Evolutionary conservation across 73 alveolate species (phyloP).

Genomic region (Tetrahymena malaccensis): DNA sequence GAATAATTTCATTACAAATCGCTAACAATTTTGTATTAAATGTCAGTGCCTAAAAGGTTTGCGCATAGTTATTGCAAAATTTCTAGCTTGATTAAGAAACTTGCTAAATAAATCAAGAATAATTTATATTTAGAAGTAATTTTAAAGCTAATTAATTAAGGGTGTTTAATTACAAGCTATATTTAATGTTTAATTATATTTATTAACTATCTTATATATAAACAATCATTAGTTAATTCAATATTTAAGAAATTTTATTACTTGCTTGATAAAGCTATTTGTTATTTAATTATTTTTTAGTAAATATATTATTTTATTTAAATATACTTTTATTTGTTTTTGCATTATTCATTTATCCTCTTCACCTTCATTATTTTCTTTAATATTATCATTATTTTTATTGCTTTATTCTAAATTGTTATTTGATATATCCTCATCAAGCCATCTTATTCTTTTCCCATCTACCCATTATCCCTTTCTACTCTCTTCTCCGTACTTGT

Average conservation of each 20-base stretch:
- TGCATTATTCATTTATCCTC: neutral
- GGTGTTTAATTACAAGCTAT: too few species aligned
- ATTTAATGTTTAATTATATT: too few species aligned
- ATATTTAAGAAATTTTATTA: too few species aligned
- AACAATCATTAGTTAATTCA: too few species aligned
- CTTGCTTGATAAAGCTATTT: too few species aligned
- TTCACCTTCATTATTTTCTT: neutral
- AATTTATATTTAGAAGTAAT: too few species aligned
- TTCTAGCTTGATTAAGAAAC: too few species aligned
- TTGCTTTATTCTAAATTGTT: neutral
- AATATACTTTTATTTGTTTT: neutral
- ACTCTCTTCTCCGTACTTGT: conserved; percentile 22
- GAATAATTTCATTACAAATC: neutral
- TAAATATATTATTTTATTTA: neutral
- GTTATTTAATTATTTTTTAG: neutral
- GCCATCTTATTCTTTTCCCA: conserved; percentile 48
- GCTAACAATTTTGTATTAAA: neutral
- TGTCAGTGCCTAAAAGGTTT: neutral
- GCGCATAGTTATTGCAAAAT: neutral
- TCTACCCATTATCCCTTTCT: conserved; percentile 46
- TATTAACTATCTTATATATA: too few species aligned
- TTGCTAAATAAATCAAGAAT: too few species aligned
- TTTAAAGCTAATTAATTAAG: too few species aligned
- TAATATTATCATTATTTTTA: neutral
- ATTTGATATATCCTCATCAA: neutral